A percentile compares a stretch with the other conserved stretches of the same genome.
These are phyloP conservation scores for Ramularia endophylla DNA, from an alignment of 2,329 filamentous ascomycete genomes.

Conservation along the genomic window DNA sequence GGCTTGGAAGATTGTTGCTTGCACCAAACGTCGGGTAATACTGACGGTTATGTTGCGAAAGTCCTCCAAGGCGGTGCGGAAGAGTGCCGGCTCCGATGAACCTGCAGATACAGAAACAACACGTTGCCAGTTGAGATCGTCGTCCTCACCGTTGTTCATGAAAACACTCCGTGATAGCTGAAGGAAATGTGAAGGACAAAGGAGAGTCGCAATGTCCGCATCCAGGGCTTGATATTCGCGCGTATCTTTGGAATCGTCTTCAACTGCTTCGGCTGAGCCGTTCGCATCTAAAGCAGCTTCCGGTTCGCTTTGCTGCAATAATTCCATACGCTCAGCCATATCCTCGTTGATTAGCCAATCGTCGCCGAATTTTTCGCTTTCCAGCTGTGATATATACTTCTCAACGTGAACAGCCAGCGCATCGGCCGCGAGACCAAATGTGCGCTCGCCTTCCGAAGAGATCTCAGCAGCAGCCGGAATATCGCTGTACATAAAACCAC, in stretches of 20 bases:
- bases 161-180: conserved; percentile 61
- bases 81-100: conserved; percentile 59
- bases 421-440: conserved; percentile 64
- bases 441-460: conserved; percentile 56
- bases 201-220: conserved; percentile 50
- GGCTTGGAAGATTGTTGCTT: conserved; percentile 64
- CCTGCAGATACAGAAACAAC: conserved; percentile 41
- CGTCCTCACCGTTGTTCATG: conserved; percentile 60
- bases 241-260: background rate
- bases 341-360: conserved; percentile 58
- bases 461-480: conserved; percentile 70
- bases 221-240: background rate
- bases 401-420: conserved; percentile 60
- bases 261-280: background rate
- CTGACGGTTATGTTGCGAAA: conserved; percentile 63
- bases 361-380: conserved; percentile 55
- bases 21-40: conserved; percentile 64
- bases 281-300: conserved; percentile 24
- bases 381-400: conserved; percentile 53
- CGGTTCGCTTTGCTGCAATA: conserved; percentile 3
- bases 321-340: conserved; percentile 31
- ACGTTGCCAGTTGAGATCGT: conserved; percentile 62
- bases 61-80: conserved; percentile 68
- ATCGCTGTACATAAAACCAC: conserved; percentile 47
- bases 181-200: conserved; percentile 57